A percentile compares a stretch with the other conserved stretches of the same genome.
Evolutionary conservation across 2,329 filamentous ascomycete genomes (phyloP).

Genomic region (Neofusicoccum umdonicola): DNA sequence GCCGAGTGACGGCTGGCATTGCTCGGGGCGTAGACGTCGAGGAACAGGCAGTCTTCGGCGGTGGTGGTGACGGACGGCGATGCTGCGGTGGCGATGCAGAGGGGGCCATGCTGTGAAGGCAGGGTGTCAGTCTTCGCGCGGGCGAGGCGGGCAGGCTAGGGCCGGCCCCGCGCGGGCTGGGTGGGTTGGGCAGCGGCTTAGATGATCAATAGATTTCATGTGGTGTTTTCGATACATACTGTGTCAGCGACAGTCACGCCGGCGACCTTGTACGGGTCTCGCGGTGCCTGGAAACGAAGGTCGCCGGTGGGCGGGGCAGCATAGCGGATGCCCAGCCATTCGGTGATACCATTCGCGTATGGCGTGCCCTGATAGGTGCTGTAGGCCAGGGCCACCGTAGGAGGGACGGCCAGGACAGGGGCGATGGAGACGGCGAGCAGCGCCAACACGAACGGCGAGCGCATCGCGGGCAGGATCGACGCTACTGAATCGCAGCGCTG

Average conservation of each 20-base stretch:
- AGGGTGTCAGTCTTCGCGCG: no score
- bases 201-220: not conserved
- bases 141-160: no score
- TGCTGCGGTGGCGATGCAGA: conserved; percentile 13
- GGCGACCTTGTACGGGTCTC: conserved; percentile 54
- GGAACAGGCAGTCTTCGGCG: conserved; percentile 68
- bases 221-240: conserved; percentile 37
- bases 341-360: conserved; percentile 56
- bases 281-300: conserved; percentile 65
- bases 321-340: conserved; percentile 73
- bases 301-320: conserved; percentile 66
- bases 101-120: conserved; percentile 4
- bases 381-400: conserved; percentile 61
- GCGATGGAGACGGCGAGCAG: not conserved
- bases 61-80: not conserved
- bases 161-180: no score
- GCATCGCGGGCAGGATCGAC: not conserved
- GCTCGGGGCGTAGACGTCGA: conserved; percentile 63
- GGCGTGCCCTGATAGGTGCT: conserved; percentile 60
- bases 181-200: not conserved
- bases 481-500: not conserved
- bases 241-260: conserved; percentile 54
- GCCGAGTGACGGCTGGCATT: conserved; percentile 49
- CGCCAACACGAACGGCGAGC: not conserved
- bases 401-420: conserved; percentile 30